Evolutionary conservation across 2,329 filamentous ascomycete genomes (phyloP).

Genomic region (Septoria petroselini): DNA sequence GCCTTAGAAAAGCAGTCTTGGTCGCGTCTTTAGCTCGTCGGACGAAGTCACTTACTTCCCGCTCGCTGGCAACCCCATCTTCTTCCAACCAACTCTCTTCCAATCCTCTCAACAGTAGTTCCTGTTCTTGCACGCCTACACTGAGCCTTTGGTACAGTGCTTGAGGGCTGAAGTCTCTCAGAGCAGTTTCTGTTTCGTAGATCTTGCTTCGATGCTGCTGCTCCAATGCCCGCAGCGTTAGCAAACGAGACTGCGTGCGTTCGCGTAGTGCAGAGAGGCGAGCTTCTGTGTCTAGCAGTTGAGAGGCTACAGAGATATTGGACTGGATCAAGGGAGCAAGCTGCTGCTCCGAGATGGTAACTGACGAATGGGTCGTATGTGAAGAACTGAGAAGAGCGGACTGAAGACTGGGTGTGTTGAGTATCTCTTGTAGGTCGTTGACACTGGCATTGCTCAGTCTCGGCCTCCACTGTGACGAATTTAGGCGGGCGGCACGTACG

Average conservation of each 20-base stretch:
- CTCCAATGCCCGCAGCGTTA: conserved; percentile 81
- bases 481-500: conserved; percentile 53
- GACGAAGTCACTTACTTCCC: conserved; percentile 83
- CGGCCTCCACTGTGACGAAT: conserved; percentile 3
- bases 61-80: conserved; percentile 62
- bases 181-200: conserved; percentile 78
- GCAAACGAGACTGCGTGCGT: conserved; percentile 72
- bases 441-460: conserved; percentile 54
- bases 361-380: conserved; percentile 67
- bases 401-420: conserved; percentile 64
- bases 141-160: conserved; percentile 79
- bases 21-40: conserved; percentile 75
- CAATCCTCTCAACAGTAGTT: conserved; percentile 71
- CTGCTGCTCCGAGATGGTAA: conserved; percentile 61
- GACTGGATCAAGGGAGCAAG: conserved; percentile 64
- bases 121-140: conserved; percentile 77
- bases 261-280: conserved; percentile 61
- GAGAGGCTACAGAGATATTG: conserved; percentile 68
- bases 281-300: conserved; percentile 58
- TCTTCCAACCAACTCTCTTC: conserved; percentile 90
- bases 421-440: conserved; percentile 69
- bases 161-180: conserved; percentile 81
- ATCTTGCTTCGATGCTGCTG: conserved; percentile 90
- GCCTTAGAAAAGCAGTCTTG: conserved; percentile 72
- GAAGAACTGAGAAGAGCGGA: conserved; percentile 69